Evolutionary conservation across 768 basidiomycete species (phyloP), one percentile per base, ranked within the genome.

Genomic region (Pleurotus eryngii): DNA sequence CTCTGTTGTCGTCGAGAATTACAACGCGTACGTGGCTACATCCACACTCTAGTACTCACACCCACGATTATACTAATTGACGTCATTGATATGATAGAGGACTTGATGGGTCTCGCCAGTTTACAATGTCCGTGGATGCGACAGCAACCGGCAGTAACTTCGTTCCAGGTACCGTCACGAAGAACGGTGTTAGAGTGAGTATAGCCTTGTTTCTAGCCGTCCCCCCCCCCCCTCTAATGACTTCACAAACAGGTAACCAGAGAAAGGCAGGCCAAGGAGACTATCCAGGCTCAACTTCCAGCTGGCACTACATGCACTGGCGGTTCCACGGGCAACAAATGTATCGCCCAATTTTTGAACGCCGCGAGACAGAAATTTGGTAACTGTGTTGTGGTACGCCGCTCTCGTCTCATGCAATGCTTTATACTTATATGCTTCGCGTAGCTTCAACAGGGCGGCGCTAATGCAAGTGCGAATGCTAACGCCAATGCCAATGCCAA

Each of bases 261-360:
- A 5, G 58, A 30, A n/a, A 63, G 66, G 15, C 72, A 74, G 38
- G 73, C 78, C 27, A 70, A 79, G 57, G 64, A 69, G 57, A 66
- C 84, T 49, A 67, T 67, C 0, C 51, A 54, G 22, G 81, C 77
- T 49, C 59, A 71, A 53, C 71, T 85, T 30, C 81, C 83, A 3
- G 66, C 77, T 20, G 76, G 74, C 22, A 81, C 77, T 4, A 74
- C 66, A 55, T 85, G 83, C 66, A 72, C 76, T 9, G 83, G 83
- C 54, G 83, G 83, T 37, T 27, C 67, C 0, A 58, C 68, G 4
- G 67, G 70, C 1, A 72, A 81, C 65, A 70, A 73, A 26, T 85
- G 83, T 66, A 70, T 85, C 58, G 79, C 75, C 69, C 76, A 78
- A 30, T 79, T 84, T 62, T 40, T 42, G 38, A 54, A 54, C 39